Percentiles rank a stretch among this genome's conserved stretches.
Conservation (phyloP, 2,329 filamentous ascomycete genomes). For the Penicillium corylophilum region DNA sequence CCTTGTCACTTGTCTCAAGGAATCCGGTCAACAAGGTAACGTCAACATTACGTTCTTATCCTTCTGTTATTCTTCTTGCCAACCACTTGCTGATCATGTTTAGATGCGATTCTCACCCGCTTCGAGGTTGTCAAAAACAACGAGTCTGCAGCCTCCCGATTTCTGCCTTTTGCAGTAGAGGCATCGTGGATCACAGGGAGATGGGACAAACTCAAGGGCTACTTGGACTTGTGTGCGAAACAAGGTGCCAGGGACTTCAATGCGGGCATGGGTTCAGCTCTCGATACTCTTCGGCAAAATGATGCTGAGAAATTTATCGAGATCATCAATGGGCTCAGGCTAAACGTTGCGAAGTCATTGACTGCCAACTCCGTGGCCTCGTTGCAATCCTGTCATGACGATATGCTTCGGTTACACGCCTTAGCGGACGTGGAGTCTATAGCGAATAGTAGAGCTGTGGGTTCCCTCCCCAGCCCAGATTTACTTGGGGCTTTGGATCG, state of each 20-base stretch:
- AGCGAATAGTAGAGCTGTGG: slow-evolving; percentile 47
- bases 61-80: background rate
- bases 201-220: slow-evolving; percentile 72
- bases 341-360: slow-evolving; percentile 69
- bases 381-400: slow-evolving; percentile 77
- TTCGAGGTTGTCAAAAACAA: slow-evolving; percentile 69
- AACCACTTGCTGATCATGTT: slow-evolving; percentile 1
- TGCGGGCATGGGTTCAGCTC: slow-evolving; percentile 69
- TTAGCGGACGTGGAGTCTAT: slow-evolving; percentile 84
- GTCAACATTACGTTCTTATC: slow-evolving; percentile 3
- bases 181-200: slow-evolving; percentile 87
- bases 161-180: slow-evolving; percentile 83
- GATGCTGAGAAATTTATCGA: slow-evolving; percentile 54
- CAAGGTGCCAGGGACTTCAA: slow-evolving; percentile 68
- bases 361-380: slow-evolving; percentile 76
- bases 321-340: slow-evolving; percentile 64
- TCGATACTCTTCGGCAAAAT: slow-evolving; percentile 59
- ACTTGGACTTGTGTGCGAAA: slow-evolving; percentile 49
- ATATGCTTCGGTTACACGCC: slow-evolving; percentile 82
- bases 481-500: slow-evolving; percentile 62
- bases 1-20: slow-evolving; percentile 81
- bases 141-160: slow-evolving; percentile 55
- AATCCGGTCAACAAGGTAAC: slow-evolving; percentile 91
- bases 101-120: slow-evolving; percentile 82
- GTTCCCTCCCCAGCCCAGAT: slow-evolving; percentile 18